phyloP scores from a whole-genome alignment of 2,329 filamentous ascomycete species.

The Nemania abortiva region DNA sequence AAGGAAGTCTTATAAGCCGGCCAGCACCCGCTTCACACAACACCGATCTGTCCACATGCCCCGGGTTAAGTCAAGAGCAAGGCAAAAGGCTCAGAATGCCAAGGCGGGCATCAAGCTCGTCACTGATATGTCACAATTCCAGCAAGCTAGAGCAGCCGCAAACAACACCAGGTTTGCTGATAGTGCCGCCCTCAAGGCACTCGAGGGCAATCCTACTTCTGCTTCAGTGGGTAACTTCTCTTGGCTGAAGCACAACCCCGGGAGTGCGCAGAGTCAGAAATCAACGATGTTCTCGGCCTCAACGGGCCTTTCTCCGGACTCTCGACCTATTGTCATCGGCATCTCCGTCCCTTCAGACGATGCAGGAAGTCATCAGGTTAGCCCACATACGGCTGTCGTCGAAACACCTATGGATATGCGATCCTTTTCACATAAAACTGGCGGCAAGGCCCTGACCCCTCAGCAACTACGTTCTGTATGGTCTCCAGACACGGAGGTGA shows the following conservation, averaged over 20 bases:
- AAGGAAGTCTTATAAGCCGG: constrained; percentile 36
- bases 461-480: constrained; percentile 65
- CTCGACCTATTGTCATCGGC: constrained; percentile 79
- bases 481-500: constrained; percentile 72
- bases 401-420: constrained; percentile 56
- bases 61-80: constrained; percentile 68
- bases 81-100: constrained; percentile 71
- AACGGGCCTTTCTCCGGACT: constrained; percentile 72
- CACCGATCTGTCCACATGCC: constrained; percentile 56
- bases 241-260: constrained; percentile 63
- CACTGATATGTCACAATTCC: constrained; percentile 73
- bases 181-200: constrained; percentile 68
- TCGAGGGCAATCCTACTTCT: constrained; percentile 67
- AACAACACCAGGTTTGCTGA: constrained; percentile 66
- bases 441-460: constrained; percentile 45
- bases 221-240: constrained; percentile 69
- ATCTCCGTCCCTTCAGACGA: constrained; percentile 72
- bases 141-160: constrained; percentile 56
- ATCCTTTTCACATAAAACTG: constrained; percentile 41
- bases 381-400: constrained; percentile 62
- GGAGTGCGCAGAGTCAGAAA: constrained; percentile 38
- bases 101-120: constrained; percentile 75
- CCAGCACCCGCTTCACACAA: constrained; percentile 36
- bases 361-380: constrained; percentile 60
- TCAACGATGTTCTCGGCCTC: constrained; percentile 45